phyloP scores from a whole-genome alignment of 345 rosid species.

The Dipteronia sinensis region DNA sequence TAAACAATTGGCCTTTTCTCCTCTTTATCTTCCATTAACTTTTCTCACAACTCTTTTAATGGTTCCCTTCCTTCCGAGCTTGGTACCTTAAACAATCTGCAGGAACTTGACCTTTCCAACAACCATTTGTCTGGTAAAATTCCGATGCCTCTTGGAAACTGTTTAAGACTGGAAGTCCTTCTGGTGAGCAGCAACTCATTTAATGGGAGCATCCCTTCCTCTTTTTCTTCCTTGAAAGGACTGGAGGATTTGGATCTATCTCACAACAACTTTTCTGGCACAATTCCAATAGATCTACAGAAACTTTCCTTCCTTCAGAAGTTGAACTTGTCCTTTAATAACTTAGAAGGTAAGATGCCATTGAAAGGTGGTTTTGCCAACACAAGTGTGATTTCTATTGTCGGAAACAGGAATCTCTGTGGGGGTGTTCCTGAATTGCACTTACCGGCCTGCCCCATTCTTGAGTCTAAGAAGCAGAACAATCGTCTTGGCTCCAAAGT shows the following conservation, averaged over 20 bases:
- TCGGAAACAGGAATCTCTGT: constrained; percentile 21
- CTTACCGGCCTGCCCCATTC: constrained; percentile 9
- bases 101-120: constrained; percentile 7
- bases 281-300: constrained; percentile 17
- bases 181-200: constrained; percentile 12
- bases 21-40: no score
- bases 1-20: no score
- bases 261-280: constrained; percentile 23
- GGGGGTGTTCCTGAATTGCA: constrained; percentile 11
- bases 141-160: constrained; percentile 22
- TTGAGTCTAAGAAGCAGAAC: not conserved
- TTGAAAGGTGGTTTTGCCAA: constrained; percentile 20
- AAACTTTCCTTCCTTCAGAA: not conserved
- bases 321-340: constrained; percentile 28
- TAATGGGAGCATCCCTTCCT: constrained; percentile 18
- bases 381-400: constrained; percentile 9
- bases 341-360: constrained; percentile 25
- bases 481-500: not conserved
- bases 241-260: constrained; percentile 24
- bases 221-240: constrained; percentile 22
- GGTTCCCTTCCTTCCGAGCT: constrained; percentile 4
- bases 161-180: constrained; percentile 14
- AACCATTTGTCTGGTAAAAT: constrained; percentile 24
- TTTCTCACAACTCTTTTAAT: not conserved
- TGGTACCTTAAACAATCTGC: constrained; percentile 14